phyloP scores from a whole-genome alignment of 202 grass and related monocot species.

The Musa balbisiana region DNA sequence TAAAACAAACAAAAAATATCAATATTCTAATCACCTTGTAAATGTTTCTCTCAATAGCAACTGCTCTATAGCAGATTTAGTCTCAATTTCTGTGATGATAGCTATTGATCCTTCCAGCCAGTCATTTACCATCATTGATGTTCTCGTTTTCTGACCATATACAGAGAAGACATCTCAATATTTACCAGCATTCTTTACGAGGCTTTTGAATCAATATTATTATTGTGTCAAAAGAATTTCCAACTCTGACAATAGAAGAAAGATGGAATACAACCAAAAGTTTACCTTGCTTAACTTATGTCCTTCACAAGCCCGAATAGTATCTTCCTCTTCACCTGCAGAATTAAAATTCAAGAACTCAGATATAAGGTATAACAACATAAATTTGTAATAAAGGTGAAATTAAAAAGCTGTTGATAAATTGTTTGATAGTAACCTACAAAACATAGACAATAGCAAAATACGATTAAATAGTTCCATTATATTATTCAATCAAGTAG shows the following conservation, averaged over 20 bases:
- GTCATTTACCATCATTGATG: not conserved
- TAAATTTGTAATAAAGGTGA: not conserved
- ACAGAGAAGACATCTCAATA: not conserved
- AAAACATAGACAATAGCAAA: too few species aligned
- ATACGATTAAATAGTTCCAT: too few species aligned
- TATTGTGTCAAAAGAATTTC: not conserved
- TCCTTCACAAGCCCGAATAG: not conserved
- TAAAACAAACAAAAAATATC: not conserved
- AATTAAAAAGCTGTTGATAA: too few species aligned
- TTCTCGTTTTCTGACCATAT: constrained; percentile 4
- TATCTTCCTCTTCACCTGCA: not conserved
- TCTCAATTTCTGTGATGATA: constrained; percentile 3
- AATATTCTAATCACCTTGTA: constrained; percentile 9
- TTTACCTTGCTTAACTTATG: not conserved
- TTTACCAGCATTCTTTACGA: not conserved
- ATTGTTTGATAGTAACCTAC: too few species aligned
- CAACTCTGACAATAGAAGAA: not conserved
- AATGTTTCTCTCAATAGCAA: constrained; percentile 11
- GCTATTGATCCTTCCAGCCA: constrained; percentile 1
- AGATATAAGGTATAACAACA: not conserved
- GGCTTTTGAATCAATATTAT: not conserved
- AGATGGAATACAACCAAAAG: not conserved
- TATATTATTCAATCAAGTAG: too few species aligned
- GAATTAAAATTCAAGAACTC: not conserved
- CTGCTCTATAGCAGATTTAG: constrained; percentile 12